Percentiles rank a stretch among this genome's conserved stretches.
phyloP scores from a whole-genome alignment of 2,329 filamentous ascomycete genomes.

The Epichloe festucae region DNA sequence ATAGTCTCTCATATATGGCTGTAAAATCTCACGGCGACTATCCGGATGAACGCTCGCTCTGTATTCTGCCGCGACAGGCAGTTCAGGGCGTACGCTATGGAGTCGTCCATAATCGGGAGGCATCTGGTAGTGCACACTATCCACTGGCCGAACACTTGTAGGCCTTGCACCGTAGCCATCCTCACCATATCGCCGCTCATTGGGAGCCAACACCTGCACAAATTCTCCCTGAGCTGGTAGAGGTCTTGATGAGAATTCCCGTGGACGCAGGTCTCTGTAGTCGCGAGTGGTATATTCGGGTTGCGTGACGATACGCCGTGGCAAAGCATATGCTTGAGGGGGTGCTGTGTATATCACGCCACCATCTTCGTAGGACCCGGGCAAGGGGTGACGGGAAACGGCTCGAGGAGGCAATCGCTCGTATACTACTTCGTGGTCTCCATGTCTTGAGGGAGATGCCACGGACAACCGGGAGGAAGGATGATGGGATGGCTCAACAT shows the following conservation, averaged over 20 bases:
- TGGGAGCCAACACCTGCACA: constrained; percentile 30
- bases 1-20: constrained; percentile 22
- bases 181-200: constrained; percentile 29
- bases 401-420: constrained; percentile 47
- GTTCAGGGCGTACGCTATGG: constrained; percentile 29
- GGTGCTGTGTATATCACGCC: constrained; percentile 35
- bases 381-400: constrained; percentile 34
- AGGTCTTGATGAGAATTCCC: constrained; percentile 44
- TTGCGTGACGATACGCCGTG: constrained; percentile 47
- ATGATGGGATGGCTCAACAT: constrained; percentile 41
- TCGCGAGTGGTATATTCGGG: constrained; percentile 42
- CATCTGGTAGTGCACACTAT: constrained; percentile 28
- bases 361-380: constrained; percentile 36
- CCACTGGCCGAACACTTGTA: constrained; percentile 44
- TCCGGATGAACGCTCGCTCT: constrained; percentile 16
- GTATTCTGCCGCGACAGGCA: constrained; percentile 15
- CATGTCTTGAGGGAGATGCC: constrained; percentile 30
- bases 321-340: constrained; percentile 37
- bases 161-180: constrained; percentile 39
- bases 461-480: constrained; percentile 37
- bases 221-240: constrained; percentile 31
- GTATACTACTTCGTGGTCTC: constrained; percentile 48
- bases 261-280: constrained; percentile 40
- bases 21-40: constrained; percentile 15
- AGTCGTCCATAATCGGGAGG: constrained; percentile 30